Evolutionary conservation across 805 yeast species (phyloP).

Genomic region (Cyberlindnera americana): DNA sequence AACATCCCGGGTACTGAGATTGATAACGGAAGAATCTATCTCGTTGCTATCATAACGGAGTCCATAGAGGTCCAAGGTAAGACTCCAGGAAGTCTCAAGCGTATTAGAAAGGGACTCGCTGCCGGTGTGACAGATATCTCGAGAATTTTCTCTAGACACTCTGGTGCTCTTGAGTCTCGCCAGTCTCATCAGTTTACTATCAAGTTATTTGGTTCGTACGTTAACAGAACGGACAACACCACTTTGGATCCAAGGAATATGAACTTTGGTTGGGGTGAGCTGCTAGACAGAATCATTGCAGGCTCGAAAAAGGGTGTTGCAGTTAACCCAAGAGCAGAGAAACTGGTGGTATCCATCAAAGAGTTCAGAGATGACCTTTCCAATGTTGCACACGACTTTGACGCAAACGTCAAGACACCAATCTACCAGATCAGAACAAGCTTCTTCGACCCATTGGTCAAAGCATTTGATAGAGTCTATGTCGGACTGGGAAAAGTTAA

Average conservation of each 20-base stretch:
- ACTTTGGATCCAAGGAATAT: conserved; percentile 34
- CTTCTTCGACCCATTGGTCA: conserved; percentile 59
- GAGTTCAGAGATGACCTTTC: conserved; percentile 54
- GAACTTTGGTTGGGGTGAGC: conserved; percentile 87
- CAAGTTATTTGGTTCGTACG: conserved; percentile 67
- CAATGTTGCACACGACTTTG: conserved; percentile 31
- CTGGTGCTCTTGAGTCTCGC: conserved; percentile 57
- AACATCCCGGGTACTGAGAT: conserved; percentile 69
- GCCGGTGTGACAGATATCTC: conserved; percentile 87
- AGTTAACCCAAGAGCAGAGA: conserved; percentile 76
- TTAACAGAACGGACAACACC: conserved; percentile 36
- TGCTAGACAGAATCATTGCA: conserved; percentile 69
- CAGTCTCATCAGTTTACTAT: conserved; percentile 68
- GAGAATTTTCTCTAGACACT: conserved; percentile 64
- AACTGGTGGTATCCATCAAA: conserved; percentile 63
- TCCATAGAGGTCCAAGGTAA: conserved; percentile 45
- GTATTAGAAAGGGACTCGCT: conserved; percentile 74
- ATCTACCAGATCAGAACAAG: conserved; percentile 64
- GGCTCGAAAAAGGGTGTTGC: conserved; percentile 78
- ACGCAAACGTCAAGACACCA: conserved; percentile 42
- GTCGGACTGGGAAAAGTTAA: conserved; percentile 51
- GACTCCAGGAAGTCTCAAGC: conserved; percentile 28
- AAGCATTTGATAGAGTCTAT: conserved; percentile 57
- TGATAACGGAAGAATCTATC: conserved; percentile 60
- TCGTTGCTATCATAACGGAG: conserved; percentile 76